Conservation (phyloP, 1,284 basidiomycete species). For the Binderoboletus segoi region DNA sequence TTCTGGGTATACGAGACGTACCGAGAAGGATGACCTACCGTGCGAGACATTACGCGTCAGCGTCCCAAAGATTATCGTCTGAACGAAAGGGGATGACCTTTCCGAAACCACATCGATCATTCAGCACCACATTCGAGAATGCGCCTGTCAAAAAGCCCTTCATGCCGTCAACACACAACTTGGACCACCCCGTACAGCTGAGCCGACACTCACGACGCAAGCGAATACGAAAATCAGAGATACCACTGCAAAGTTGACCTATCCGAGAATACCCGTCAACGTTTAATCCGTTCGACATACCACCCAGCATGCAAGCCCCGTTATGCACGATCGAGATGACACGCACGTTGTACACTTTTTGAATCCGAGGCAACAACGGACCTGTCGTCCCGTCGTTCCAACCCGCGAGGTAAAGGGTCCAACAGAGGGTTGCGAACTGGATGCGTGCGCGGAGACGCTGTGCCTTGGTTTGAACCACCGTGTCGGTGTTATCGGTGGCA, state of each 20-base stretch:
- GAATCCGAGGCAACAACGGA: slow-evolving; percentile 35
- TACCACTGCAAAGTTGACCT: slow-evolving; percentile 34
- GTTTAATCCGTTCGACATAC: background rate
- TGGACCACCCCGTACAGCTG: background rate
- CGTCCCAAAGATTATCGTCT: background rate
- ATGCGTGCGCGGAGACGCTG: slow-evolving; percentile 28
- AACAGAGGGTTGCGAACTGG: slow-evolving; percentile 34
- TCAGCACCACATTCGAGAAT: slow-evolving; percentile 31
- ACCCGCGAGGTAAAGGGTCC: slow-evolving; percentile 32
- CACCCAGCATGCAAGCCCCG: background rate
- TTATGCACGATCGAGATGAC: background rate
- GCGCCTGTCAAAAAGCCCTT: slow-evolving; percentile 35
- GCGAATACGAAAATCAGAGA: slow-evolving; percentile 39
- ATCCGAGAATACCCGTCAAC: background rate
- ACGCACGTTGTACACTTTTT: slow-evolving; percentile 33
- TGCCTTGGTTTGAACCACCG: slow-evolving; percentile 13
- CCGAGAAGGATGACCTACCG: slow-evolving; percentile 32
- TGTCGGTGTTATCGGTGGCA: background rate
- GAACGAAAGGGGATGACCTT: slow-evolving; percentile 25
- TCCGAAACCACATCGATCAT: slow-evolving; percentile 35
- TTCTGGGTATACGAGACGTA: slow-evolving; percentile 9
- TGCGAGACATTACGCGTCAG: slow-evolving; percentile 1
- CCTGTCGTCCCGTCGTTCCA: slow-evolving; percentile 39
- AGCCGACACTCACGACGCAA: slow-evolving; percentile 24
- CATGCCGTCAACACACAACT: slow-evolving; percentile 6